Percentiles rank a stretch among this genome's conserved stretches.
Evolutionary conservation across 2,329 filamentous ascomycete species (phyloP).

Genomic region (Colletotrichum tropicicola): DNA sequence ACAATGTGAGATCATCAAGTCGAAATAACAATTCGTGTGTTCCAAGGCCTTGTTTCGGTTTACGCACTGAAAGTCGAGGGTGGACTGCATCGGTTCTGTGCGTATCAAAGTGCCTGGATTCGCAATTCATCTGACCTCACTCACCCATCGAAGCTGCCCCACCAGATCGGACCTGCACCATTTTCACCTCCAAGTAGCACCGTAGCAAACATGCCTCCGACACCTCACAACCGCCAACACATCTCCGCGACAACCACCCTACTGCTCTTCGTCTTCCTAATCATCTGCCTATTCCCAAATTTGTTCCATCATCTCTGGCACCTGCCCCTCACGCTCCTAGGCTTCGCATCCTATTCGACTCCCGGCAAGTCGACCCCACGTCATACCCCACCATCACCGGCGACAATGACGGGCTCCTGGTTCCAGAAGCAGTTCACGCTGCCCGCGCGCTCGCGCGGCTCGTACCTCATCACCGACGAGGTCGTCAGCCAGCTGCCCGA

Average conservation of each 20-base stretch:
- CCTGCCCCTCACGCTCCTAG: conserved; percentile 53
- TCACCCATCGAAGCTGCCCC: conserved; percentile 26
- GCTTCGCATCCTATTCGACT: conserved; percentile 35
- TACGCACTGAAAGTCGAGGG: too few species aligned
- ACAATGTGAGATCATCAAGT: too few species aligned
- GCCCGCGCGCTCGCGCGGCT: conserved; percentile 79
- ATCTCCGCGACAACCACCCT: conserved; percentile 51
- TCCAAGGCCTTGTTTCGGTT: too few species aligned
- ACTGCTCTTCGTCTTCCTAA: conserved; percentile 56
- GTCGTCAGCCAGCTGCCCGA: conserved; percentile 79
- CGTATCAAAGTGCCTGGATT: conserved; percentile 12
- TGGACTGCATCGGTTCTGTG: neutral
- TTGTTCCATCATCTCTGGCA: conserved; percentile 62
- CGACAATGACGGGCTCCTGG: conserved; percentile 72
- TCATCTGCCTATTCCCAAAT: conserved; percentile 61
- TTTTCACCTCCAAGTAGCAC: conserved; percentile 21
- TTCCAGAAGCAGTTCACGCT: conserved; percentile 87
- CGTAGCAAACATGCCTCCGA: conserved; percentile 49
- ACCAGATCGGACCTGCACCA: conserved; percentile 22
- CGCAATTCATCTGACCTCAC: conserved; percentile 27
- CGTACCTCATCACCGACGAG: conserved; percentile 87
- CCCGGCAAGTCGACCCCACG: conserved; percentile 33
- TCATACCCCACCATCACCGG: conserved; percentile 35
- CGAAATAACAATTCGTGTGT: too few species aligned
- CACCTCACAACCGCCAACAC: conserved; percentile 40